phyloP scores from a whole-genome alignment of 148 eudicot species.

The Rhododendron kiyosumense region DNA sequence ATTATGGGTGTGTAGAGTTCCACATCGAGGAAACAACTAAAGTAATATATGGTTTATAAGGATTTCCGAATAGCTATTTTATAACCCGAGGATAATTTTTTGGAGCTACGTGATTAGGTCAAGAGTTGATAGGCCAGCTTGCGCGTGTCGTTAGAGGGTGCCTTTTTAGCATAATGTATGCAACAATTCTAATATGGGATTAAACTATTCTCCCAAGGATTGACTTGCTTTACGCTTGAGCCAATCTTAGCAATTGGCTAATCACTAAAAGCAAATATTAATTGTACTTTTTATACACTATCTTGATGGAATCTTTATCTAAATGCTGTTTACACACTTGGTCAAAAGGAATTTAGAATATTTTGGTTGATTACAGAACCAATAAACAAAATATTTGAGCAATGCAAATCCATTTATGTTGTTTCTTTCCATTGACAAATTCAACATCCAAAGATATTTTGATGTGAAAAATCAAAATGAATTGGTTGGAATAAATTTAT shows the following conservation, averaged over 20 bases:
- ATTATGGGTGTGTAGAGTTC: no score
- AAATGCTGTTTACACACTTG: neutral
- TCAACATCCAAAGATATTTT: neutral
- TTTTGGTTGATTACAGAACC: neutral
- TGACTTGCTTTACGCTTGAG: no score
- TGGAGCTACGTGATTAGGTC: no score
- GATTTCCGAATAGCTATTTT: no score
- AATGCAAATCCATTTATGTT: neutral
- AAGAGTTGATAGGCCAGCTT: accelerated
- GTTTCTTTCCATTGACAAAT: neutral
- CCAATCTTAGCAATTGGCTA: no score
- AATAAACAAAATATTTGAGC: neutral
- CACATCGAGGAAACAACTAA: no score
- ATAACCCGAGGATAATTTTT: no score
- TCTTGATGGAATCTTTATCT: neutral
- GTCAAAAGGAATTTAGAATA: neutral
- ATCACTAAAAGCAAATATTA: no score
- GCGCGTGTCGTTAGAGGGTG: no score
- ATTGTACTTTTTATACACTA: no score
- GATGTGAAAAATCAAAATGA: neutral
- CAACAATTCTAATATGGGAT: neutral
- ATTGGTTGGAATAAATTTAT: neutral
- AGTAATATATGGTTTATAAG: no score
- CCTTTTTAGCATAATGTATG: neutral
- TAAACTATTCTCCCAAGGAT: no score